These are phyloP conservation scores for Aspergillus ibericus DNA, from an alignment of 2,329 filamentous ascomycete genomes.

Conservation along the genomic window DNA sequence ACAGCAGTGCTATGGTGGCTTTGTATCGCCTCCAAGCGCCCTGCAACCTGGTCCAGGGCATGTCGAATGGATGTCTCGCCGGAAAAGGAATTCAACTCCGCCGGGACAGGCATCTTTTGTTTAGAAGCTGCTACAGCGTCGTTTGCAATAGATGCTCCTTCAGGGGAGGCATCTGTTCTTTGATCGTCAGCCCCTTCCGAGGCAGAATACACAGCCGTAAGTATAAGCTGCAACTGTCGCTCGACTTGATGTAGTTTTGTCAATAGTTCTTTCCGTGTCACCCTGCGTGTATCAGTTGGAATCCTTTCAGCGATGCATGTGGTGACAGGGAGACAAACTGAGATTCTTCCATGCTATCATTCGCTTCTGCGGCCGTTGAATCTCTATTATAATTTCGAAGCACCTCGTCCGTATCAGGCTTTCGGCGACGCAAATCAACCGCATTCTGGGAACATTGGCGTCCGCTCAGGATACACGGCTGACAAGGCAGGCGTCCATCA, in stretches of 20 bases:
- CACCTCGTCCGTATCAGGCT: not conserved
- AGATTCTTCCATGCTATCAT: not conserved
- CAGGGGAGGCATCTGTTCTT: not conserved
- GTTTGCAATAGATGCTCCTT: not conserved
- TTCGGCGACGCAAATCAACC: constrained; percentile 11
- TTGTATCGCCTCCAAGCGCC: constrained; percentile 1
- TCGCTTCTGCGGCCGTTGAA: not conserved
- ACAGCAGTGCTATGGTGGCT: not conserved
- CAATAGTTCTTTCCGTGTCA: not conserved
- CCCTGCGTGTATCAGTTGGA: not conserved
- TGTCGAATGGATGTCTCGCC: constrained; percentile 25
- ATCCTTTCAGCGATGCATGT: not conserved
- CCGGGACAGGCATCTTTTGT: not conserved
- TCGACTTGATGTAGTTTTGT: not conserved
- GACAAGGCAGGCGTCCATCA: constrained; percentile 21
- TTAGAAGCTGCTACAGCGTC: not conserved
- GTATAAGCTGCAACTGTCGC: not conserved
- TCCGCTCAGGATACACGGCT: constrained; percentile 11
- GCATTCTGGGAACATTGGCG: constrained; percentile 9
- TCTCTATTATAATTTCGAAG: no score
- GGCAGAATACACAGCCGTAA: not conserved
- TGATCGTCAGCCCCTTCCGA: not conserved
- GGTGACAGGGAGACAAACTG: not conserved
- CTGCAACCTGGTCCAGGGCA: constrained; percentile 22
- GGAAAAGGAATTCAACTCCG: constrained; percentile 17